Conservation (phyloP, 179 eudicot genomes). For the Nepenthes alata region DNA sequence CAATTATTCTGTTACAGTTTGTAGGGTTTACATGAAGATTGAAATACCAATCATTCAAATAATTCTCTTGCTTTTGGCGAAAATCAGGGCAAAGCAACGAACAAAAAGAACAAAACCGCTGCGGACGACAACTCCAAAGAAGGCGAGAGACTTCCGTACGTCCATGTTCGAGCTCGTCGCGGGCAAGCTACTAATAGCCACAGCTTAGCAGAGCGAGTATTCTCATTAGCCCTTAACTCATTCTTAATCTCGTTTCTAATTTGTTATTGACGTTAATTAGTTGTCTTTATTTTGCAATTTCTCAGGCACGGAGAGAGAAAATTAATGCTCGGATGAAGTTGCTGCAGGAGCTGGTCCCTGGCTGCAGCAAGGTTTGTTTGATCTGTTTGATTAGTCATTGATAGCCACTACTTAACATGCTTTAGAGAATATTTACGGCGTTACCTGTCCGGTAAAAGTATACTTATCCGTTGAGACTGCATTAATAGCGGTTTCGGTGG, state of each 20-base stretch:
- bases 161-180: slow-evolving; percentile 86
- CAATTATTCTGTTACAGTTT: background rate
- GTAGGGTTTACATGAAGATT: slow-evolving; percentile 4
- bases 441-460: slow-evolving; percentile 1
- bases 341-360: slow-evolving; percentile 93
- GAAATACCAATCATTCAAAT: slow-evolving; percentile 2
- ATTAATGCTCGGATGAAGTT: slow-evolving; percentile 96
- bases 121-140: slow-evolving; percentile 27
- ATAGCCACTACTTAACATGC: background rate
- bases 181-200: slow-evolving; percentile 99
- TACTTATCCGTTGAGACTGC: background rate
- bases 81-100: slow-evolving; percentile 38
- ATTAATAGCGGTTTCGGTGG: slow-evolving; percentile 22
- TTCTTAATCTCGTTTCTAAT: background rate
- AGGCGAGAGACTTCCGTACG: slow-evolving; percentile 78
- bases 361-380: slow-evolving; percentile 71
- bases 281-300: background rate
- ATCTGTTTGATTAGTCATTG: background rate
- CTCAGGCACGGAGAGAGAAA: slow-evolving; percentile 97
- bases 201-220: slow-evolving; percentile 95
- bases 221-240: background rate
- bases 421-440: background rate
- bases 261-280: background rate
- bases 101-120: slow-evolving; percentile 45
- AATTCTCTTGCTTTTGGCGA: background rate